phyloP scores from a whole-genome alignment of 2,329 filamentous ascomycete genomes.

The Penicillium sp. region DNA sequence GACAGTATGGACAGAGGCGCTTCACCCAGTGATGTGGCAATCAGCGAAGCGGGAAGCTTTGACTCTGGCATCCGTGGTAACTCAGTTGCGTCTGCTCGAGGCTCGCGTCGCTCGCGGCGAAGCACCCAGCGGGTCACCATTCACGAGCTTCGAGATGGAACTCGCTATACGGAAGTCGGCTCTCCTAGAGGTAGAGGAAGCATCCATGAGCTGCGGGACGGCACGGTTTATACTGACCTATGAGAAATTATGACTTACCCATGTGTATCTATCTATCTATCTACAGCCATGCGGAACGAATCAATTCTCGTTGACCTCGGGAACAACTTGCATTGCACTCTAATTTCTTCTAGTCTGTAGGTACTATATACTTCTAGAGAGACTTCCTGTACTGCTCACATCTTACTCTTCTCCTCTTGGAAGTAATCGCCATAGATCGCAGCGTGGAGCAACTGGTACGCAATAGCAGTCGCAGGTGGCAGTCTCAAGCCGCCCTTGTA shows the following conservation, averaged over 20 bases:
- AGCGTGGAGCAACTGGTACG: constrained; percentile 76
- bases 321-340: background rate
- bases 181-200: constrained; percentile 35
- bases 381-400: constrained; percentile 19
- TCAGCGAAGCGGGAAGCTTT: constrained; percentile 33
- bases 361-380: constrained; percentile 1
- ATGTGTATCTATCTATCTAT: background rate
- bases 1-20: constrained; percentile 25
- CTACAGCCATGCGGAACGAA: background rate
- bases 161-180: constrained; percentile 39
- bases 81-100: constrained; percentile 20
- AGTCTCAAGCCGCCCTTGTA: constrained; percentile 73
- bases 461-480: constrained; percentile 84
- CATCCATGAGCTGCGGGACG: constrained; percentile 42
- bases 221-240: constrained; percentile 40
- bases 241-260: constrained; percentile 15
- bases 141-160: constrained; percentile 42
- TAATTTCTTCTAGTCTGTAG: background rate
- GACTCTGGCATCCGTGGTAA: constrained; percentile 23
- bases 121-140: constrained; percentile 37
- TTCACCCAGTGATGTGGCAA: constrained; percentile 23
- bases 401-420: constrained; percentile 49
- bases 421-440: constrained; percentile 69
- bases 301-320: background rate
- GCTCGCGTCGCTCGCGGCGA: constrained; percentile 27